Conservation (phyloP, 2,329 filamentous ascomycete species). For the Lithohypha guttulata region DNA sequence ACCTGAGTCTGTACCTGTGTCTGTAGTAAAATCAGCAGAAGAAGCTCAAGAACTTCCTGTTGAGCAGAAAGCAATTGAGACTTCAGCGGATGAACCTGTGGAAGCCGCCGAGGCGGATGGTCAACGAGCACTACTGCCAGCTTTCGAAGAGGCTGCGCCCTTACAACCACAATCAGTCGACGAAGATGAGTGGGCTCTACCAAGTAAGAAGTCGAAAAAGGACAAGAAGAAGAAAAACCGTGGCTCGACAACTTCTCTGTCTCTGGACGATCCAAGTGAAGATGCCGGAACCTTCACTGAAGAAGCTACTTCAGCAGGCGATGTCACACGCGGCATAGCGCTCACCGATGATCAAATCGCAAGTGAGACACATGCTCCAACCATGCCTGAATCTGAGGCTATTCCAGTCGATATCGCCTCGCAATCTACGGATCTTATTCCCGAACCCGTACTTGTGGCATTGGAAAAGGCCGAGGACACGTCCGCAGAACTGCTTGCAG, state of each 20-base stretch:
- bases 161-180: neutral
- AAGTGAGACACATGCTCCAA: too few species aligned
- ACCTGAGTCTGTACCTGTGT: neutral
- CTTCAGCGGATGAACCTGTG: neutral
- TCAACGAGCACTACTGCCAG: neutral
- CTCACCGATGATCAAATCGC: too few species aligned
- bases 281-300: neutral
- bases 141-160: neutral
- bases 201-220: conserved; percentile 12
- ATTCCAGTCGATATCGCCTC: too few species aligned
- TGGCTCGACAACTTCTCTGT: neutral
- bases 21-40: neutral
- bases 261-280: neutral
- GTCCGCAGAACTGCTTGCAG: too few species aligned
- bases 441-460: too few species aligned
- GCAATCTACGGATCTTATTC: too few species aligned
- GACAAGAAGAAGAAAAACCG: conserved; percentile 13
- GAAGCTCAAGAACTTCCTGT: neutral
- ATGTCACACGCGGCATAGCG: too few species aligned
- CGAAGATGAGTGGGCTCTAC: conserved; percentile 20
- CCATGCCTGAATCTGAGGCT: too few species aligned
- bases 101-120: neutral
- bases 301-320: too few species aligned
- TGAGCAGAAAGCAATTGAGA: neutral
- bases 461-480: too few species aligned